Percentiles rank a stretch among this genome's conserved stretches.
Conservation (phyloP, 352 stramenopile genomes). For the Globisporangium emineosum region DNA sequence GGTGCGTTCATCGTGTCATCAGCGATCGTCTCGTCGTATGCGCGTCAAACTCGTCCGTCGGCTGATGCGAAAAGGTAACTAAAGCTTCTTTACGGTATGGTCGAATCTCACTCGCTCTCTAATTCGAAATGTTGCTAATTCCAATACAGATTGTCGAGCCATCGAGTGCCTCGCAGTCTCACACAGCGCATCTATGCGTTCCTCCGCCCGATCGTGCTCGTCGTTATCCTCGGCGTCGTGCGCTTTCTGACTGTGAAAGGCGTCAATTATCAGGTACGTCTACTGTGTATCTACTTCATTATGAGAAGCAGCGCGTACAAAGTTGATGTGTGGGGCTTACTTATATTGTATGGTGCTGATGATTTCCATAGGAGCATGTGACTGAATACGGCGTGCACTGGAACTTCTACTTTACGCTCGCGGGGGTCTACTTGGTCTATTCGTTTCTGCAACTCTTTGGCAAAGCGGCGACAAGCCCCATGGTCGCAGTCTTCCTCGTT, state of each 20-base stretch:
- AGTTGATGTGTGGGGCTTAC: too few species aligned
- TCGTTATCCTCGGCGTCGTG: slow-evolving; percentile 60
- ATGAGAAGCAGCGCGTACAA: too few species aligned
- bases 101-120: background rate
- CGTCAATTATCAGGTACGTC: slow-evolving; percentile 80
- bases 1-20: slow-evolving; percentile 93
- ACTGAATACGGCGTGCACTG: slow-evolving; percentile 99
- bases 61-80: slow-evolving; percentile 21
- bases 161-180: slow-evolving; percentile 3
- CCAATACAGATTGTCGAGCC: background rate
- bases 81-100: background rate
- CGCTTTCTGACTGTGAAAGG: slow-evolving; percentile 82
- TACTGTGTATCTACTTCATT: background rate
- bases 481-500: slow-evolving; percentile 37
- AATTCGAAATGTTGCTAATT: background rate
- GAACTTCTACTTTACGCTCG: slow-evolving; percentile 99
- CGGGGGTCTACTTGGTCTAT: slow-evolving; percentile 73
- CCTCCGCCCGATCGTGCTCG: slow-evolving; percentile 62
- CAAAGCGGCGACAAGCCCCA: slow-evolving; percentile 38
- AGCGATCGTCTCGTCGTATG: slow-evolving; percentile 68
- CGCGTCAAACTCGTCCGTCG: slow-evolving; percentile 39
- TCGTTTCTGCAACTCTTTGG: slow-evolving; percentile 53
- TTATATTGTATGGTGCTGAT: slow-evolving; percentile 4
- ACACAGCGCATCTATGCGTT: slow-evolving; percentile 43
- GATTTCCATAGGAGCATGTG: slow-evolving; percentile 85